A percentile compares a stretch with the other conserved stretches of the same genome.
phyloP scores from a whole-genome alignment of 2,329 filamentous ascomycete species.

The Stylonectria norvegica region DNA sequence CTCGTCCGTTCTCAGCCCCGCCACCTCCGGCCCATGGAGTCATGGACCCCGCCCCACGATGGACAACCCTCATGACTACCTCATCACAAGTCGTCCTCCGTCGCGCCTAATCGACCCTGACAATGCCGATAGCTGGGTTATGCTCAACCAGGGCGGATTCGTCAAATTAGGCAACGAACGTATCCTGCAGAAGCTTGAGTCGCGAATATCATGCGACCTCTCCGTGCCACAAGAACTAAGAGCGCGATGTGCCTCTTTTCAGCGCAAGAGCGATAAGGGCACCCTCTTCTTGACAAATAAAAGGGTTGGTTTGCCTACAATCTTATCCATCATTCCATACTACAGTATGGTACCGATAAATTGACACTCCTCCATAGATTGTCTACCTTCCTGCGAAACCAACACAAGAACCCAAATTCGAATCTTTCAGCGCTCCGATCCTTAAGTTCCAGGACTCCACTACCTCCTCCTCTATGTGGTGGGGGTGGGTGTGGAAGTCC shows the following conservation, averaged over 20 bases:
- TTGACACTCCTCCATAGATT: slow-evolving; percentile 51
- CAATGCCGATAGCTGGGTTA: slow-evolving; percentile 73
- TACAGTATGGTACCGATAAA: no score
- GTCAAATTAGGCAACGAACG: slow-evolving; percentile 82
- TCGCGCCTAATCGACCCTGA: slow-evolving; percentile 46
- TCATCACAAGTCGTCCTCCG: slow-evolving; percentile 35
- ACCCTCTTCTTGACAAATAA: slow-evolving; percentile 80
- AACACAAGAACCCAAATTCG: slow-evolving; percentile 58
- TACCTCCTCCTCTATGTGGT: slow-evolving; percentile 78
- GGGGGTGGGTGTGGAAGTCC: slow-evolving; percentile 88
- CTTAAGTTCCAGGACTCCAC: slow-evolving; percentile 84
- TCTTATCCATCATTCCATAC: not conserved
- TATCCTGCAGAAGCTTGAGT: slow-evolving; percentile 74
- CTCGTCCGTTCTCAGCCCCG: slow-evolving; percentile 27
- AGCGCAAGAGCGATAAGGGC: slow-evolving; percentile 70
- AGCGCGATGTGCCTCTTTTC: slow-evolving; percentile 60
- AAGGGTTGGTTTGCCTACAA: slow-evolving; percentile 54
- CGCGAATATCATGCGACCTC: slow-evolving; percentile 72
- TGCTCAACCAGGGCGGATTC: slow-evolving; percentile 78
- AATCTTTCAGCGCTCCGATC: slow-evolving; percentile 87
- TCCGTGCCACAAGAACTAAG: slow-evolving; percentile 64
- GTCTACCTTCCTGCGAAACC: slow-evolving; percentile 78
- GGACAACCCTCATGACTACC: slow-evolving; percentile 42
- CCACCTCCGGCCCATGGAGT: slow-evolving; percentile 32
- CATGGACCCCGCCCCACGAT: slow-evolving; percentile 34